Conservation (phyloP, 768 basidiomycete species). For the Leccinum longicurvipes region DNA sequence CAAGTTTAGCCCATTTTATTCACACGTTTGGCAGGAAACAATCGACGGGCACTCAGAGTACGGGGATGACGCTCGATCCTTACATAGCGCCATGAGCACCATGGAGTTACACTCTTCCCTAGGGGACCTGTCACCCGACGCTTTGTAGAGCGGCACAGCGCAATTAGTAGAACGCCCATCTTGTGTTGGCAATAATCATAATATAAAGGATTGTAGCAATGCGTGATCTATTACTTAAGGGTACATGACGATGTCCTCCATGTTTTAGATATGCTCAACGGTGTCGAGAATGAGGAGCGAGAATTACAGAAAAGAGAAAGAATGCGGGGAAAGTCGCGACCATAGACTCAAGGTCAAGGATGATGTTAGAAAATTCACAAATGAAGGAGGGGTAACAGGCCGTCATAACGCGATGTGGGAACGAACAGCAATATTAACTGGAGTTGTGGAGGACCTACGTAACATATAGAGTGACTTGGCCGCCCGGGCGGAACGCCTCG, state of each 20-base stretch:
- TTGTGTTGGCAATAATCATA: conserved; percentile 22
- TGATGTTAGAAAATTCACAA: conserved; percentile 20
- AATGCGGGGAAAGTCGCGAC: background rate
- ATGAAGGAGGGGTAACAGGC: conserved; percentile 4
- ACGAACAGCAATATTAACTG: background rate
- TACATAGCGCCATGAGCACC: conserved; percentile 57
- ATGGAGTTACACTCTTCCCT: conserved; percentile 56
- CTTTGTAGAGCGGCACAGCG: conserved; percentile 39
- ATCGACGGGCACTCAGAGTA: conserved; percentile 70
- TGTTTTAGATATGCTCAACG: conserved; percentile 28
- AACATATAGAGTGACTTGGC: conserved; percentile 79
- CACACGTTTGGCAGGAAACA: conserved; percentile 52
- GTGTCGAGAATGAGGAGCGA: conserved; percentile 14
- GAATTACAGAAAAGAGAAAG: conserved; percentile 10
- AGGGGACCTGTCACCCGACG: conserved; percentile 70
- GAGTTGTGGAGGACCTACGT: conserved; percentile 42
- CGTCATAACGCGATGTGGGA: background rate
- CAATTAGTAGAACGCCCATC: background rate
- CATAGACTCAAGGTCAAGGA: conserved; percentile 2
- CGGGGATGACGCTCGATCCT: conserved; percentile 66
- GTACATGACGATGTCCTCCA: conserved; percentile 37
- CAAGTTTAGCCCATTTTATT: background rate
- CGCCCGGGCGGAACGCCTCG: conserved; percentile 75
- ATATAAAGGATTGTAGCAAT: conserved; percentile 32
- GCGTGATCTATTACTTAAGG: conserved; percentile 34